These are phyloP conservation scores for Plasmodium gonderi DNA, from an alignment of 169 alveolate genomes.

Conservation along the genomic window DNA sequence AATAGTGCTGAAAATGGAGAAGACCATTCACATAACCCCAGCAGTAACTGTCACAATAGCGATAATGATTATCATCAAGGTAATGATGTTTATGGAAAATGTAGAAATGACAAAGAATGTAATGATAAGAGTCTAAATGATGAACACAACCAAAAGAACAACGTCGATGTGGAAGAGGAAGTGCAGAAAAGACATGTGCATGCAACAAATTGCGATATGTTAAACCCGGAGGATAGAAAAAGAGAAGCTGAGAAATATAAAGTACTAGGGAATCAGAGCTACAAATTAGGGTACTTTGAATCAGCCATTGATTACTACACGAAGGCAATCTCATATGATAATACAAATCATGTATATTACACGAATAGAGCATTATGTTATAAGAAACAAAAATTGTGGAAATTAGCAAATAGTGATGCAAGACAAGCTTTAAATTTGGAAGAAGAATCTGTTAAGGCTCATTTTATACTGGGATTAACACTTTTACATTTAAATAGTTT, in stretches of 20 bases:
- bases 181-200: conserved; percentile 19
- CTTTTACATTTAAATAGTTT: conserved; percentile 85
- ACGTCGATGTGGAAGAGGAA: background rate
- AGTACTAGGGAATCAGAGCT: conserved; percentile 86
- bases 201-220: conserved; percentile 28
- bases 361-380: conserved; percentile 90
- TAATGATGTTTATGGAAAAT: background rate
- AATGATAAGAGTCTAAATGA: background rate
- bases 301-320: conserved; percentile 89
- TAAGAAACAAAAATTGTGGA: conserved; percentile 84
- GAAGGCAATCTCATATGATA: conserved; percentile 83
- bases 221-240: conserved; percentile 70
- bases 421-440: conserved; percentile 86
- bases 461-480: conserved; percentile 87
- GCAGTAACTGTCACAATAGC: background rate
- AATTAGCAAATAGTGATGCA: conserved; percentile 85
- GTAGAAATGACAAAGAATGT: background rate
- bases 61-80: background rate
- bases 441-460: conserved; percentile 88
- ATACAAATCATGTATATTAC: conserved; percentile 84
- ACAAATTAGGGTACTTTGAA: conserved; percentile 86
- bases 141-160: background rate
- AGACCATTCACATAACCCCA: background rate
- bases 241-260: conserved; percentile 82
- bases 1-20: background rate